Evolutionary conservation across 768 basidiomycete genomes (phyloP), one percentile per base, ranked within the genome.

Genomic region (Boletus subparvulus): DNA sequence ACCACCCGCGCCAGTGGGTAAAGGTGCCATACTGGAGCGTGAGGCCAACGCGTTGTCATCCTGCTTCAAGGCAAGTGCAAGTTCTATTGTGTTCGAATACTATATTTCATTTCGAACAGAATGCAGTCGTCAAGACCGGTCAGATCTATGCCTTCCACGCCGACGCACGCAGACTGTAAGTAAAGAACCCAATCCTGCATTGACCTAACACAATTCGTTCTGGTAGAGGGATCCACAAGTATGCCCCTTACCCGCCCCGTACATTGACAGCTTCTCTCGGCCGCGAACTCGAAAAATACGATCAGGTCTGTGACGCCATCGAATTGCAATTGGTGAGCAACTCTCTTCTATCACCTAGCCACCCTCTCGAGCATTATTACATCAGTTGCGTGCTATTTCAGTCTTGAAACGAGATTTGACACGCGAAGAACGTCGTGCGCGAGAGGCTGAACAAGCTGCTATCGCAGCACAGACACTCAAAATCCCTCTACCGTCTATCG

Each of bases 241-340:
- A 85, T 62, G 80, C 82, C 3, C 78, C 80, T 4, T 70, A 78
- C 55, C 88, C 90, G 26, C 88, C 89, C 11, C 83, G 75, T n/a
- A 78, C 84, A 24, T 67, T 91, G 13, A 84, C 81, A 4, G 75
- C 83, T 4, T 78, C 86, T 17, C 76, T 93, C 35, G 86, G 89
- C 16, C 82, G 82, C 37, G 88, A 90, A 65, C 75, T 91, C 4
- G 88, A 92, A 67, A 86, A 82, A 64, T 92, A 87, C 61, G 89
- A 92, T 64, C 88, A 90, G 62, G 59, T 91, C 6, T 90, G 88
- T 63, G 91, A 93, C 65, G 76, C 84, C 2, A 83, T 93, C 48
- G 91, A 92, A 68, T 80, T 83, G 40, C 83, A 84, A 50, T 63
- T 93, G 61, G 90, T 84, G 69, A 69, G 84, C 72, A 42, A 39